Evolutionary conservation across 495 filamentous ascomycete species (phyloP), one percentile per base, ranked within the genome.

Genomic region (Aspergillus homomorphus): DNA sequence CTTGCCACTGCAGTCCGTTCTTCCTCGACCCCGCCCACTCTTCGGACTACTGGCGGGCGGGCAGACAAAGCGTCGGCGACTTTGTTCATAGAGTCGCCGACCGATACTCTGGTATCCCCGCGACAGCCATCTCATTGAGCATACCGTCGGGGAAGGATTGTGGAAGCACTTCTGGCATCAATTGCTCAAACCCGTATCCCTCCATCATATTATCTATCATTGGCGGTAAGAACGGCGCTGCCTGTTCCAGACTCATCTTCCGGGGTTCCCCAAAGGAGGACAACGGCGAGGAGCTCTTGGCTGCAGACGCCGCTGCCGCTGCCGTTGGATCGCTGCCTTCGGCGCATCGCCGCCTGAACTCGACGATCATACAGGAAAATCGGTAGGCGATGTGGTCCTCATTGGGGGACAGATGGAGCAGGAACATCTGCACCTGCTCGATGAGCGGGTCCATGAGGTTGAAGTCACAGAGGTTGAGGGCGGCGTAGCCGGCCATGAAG

Each of bases 401-500:
- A 45, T 67, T 69, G 7, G 73, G 73, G 1, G 72, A 59, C 21
- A 76, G 69, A 33, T 73, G 69, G 16, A 76, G 69, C 22, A 76
- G 65, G 51, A 72, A 73, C 14, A 65, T 66, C 46, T 73, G 73
- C 7, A 72, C 68, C 60, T 74, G 70, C 30, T 65, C 71, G 54
- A 76, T 74, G 2, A 73, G 62, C 6, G 72, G 72, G 45, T 74
- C 72, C 16, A 70, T 56, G 28, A 71, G 54, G 51, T 62, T 73
- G 57, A 72, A 76, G 54, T 76, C 72, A 61, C 73, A 76, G 14
- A 76, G 66, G 8, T 73, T 74, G 3, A 76, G 61, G 22, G 73
- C 70, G n/a, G 73, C 73, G 46, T 76, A 76, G 51, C 69, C 66
- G 30, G 73, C 66, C 43, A 74, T 70, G 54, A 71, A 74, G 54